Percentiles rank a stretch among this genome's conserved stretches.
These are phyloP conservation scores for Cenchrus americanus DNA, from an alignment of 176 grass and related monocot genomes.

Conservation along the genomic window DNA sequence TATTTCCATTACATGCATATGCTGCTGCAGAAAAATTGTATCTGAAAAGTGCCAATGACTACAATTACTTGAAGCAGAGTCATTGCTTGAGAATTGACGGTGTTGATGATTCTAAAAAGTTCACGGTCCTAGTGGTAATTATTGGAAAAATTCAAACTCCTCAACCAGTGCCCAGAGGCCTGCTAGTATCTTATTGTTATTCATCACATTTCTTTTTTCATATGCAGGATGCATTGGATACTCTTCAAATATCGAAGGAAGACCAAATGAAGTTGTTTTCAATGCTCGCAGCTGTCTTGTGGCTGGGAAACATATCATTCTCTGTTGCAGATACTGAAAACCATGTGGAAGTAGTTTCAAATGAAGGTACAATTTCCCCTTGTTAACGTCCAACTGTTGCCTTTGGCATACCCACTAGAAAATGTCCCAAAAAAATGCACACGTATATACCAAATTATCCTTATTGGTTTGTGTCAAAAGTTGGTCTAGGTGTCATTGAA, in stretches of 20 bases:
- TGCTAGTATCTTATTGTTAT: slow-evolving; percentile 21
- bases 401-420: neutral
- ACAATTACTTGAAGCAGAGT: slow-evolving; percentile 93
- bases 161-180: neutral
- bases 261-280: slow-evolving; percentile 90
- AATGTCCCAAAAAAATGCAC: slow-evolving; percentile 20
- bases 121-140: slow-evolving; percentile 75
- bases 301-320: slow-evolving; percentile 95
- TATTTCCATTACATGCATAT: slow-evolving; percentile 24
- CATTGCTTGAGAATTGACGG: slow-evolving; percentile 81
- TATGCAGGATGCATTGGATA: slow-evolving; percentile 76
- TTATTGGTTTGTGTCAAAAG: slow-evolving; percentile 4
- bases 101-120: slow-evolving; percentile 85
- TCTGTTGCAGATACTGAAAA: slow-evolving; percentile 92
- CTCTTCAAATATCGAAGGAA: slow-evolving; percentile 78
- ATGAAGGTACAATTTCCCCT: slow-evolving; percentile 66
- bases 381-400: neutral
- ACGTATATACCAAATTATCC: neutral
- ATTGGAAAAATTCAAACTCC: slow-evolving; percentile 19
- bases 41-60: slow-evolving; percentile 72
- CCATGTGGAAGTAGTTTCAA: slow-evolving; percentile 86
- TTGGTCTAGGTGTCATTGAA: slow-evolving; percentile 6
- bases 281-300: slow-evolving; percentile 83
- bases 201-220: slow-evolving; percentile 23
- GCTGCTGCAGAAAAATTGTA: slow-evolving; percentile 75